Percentiles rank a stretch among this genome's conserved stretches.
Conservation (phyloP, 73 alveolate species). For the Stentor coeruleus region DNA sequence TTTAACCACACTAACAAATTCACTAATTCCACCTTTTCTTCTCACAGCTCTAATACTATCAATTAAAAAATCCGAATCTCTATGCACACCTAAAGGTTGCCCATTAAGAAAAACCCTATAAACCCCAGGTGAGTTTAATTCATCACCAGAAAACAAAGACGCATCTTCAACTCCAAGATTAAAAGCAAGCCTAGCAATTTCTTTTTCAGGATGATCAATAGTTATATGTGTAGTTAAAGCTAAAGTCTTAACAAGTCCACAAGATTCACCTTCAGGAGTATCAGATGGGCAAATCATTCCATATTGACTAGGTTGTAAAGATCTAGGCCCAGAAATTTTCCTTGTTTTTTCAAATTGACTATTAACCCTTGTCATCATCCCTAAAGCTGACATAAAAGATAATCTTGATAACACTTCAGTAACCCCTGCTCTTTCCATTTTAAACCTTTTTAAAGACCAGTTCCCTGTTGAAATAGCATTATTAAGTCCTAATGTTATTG, state of each 20-base stretch:
- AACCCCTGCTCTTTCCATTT: conserved; percentile 97
- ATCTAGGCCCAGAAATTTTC: conserved; percentile 97
- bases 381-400: conserved; percentile 83
- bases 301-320: conserved; percentile 96
- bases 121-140: conserved; percentile 65
- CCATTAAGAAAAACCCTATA: conserved; percentile 95
- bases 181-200: conserved; percentile 55
- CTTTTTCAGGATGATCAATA: conserved; percentile 76
- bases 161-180: conserved; percentile 95
- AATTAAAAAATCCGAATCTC: conserved; percentile 89
- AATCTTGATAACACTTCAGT: conserved; percentile 69
- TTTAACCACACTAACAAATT: conserved; percentile 77
- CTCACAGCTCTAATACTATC: conserved; percentile 67
- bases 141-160: conserved; percentile 77
- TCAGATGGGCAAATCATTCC: conserved; percentile 99
- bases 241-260: conserved; percentile 96
- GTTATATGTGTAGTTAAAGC: conserved; percentile 98
- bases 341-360: conserved; percentile 96
- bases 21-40: conserved; percentile 76
- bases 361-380: conserved; percentile 96
- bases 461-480: conserved; percentile 96
- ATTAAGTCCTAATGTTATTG: conserved; percentile 80
- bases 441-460: conserved; percentile 97
- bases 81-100: conserved; percentile 93
- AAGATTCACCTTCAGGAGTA: conserved; percentile 99